These are phyloP conservation scores for Pleurotus pulmonarius DNA, from an alignment of 768 basidiomycete species.

Conservation along the genomic window DNA sequence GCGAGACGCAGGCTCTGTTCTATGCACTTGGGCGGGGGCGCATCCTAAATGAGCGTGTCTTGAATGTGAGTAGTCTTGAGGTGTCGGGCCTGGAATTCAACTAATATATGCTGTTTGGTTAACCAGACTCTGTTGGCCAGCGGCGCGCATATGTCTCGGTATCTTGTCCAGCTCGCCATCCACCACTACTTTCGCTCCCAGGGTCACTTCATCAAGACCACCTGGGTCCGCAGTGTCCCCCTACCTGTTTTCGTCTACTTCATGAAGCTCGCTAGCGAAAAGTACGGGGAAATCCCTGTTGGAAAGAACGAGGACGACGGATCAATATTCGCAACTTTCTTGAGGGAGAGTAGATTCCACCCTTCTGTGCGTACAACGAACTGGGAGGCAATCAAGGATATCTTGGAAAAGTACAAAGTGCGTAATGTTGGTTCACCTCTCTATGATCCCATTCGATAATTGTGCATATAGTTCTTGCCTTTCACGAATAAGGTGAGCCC, in stretches of 20 bases:
- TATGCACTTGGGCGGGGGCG: slow-evolving; percentile 73
- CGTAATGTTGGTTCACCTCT: slow-evolving; percentile 17
- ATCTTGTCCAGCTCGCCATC: slow-evolving; percentile 72
- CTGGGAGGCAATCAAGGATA: slow-evolving; percentile 62
- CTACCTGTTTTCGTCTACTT: slow-evolving; percentile 63
- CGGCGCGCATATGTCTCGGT: slow-evolving; percentile 76
- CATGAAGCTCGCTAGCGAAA: slow-evolving; percentile 50
- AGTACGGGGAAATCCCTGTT: slow-evolving; percentile 63
- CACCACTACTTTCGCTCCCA: slow-evolving; percentile 77
- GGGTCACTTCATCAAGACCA: slow-evolving; percentile 66
- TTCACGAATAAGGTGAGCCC: slow-evolving; percentile 61
- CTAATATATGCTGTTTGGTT: too few relatives aligned
- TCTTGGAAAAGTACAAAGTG: slow-evolving; percentile 71
- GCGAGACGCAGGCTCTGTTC: slow-evolving; percentile 65
- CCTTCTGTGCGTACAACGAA: slow-evolving; percentile 51
- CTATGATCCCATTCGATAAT: slow-evolving; percentile 13
- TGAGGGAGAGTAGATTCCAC: slow-evolving; percentile 69
- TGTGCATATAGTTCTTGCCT: slow-evolving; percentile 61
- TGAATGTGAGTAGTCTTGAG: slow-evolving; percentile 53
- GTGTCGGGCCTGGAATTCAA: too few relatives aligned
- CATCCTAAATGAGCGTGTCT: slow-evolving; percentile 58
- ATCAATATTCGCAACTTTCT: slow-evolving; percentile 54
- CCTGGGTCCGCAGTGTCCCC: slow-evolving; percentile 67
- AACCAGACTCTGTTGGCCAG: slow-evolving; percentile 66
- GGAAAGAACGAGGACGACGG: slow-evolving; percentile 77